Evolutionary conservation across 179 eudicot species (phyloP).

Genomic region (Nepenthes alata): DNA sequence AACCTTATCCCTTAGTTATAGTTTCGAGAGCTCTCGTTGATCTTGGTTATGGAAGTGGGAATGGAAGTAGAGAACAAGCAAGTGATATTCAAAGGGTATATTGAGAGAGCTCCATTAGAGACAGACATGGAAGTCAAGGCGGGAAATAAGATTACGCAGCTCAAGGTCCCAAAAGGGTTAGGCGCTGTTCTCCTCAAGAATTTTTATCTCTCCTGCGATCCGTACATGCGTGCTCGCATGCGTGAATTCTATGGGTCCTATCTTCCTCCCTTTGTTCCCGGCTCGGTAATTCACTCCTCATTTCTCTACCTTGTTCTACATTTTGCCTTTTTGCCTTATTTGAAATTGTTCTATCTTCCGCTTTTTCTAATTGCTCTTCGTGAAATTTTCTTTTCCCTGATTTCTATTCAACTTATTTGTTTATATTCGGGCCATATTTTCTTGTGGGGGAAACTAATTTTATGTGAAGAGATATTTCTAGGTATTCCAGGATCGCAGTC

Average conservation of each 20-base stretch:
- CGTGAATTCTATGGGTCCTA: slow-evolving; percentile 28
- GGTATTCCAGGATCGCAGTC: too few relatives aligned
- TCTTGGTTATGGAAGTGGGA: slow-evolving; percentile 8
- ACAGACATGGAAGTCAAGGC: slow-evolving; percentile 46
- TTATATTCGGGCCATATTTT: too few relatives aligned
- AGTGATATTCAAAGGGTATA: slow-evolving; percentile 38
- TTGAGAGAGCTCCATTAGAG: slow-evolving; percentile 41
- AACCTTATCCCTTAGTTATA: too few relatives aligned
- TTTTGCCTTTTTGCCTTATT: background rate
- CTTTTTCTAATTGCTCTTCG: too few relatives aligned
- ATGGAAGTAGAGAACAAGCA: slow-evolving; percentile 42
- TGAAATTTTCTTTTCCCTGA: too few relatives aligned
- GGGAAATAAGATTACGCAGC: slow-evolving; percentile 19
- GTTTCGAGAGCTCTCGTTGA: too few relatives aligned
- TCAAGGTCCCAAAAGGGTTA: slow-evolving; percentile 32
- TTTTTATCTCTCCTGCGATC: slow-evolving; percentile 71
- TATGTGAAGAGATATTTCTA: too few relatives aligned
- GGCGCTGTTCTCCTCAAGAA: slow-evolving; percentile 46
- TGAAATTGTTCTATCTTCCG: too few relatives aligned
- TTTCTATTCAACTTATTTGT: too few relatives aligned
- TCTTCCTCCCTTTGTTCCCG: slow-evolving; percentile 45
- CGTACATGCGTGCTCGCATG: slow-evolving; percentile 62
- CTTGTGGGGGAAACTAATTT: too few relatives aligned
- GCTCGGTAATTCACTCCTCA: slow-evolving; percentile 20
- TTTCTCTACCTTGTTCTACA: background rate